Conservation (phyloP, 2,329 filamentous ascomycete species). For the Penicillium frequentans region DNA sequence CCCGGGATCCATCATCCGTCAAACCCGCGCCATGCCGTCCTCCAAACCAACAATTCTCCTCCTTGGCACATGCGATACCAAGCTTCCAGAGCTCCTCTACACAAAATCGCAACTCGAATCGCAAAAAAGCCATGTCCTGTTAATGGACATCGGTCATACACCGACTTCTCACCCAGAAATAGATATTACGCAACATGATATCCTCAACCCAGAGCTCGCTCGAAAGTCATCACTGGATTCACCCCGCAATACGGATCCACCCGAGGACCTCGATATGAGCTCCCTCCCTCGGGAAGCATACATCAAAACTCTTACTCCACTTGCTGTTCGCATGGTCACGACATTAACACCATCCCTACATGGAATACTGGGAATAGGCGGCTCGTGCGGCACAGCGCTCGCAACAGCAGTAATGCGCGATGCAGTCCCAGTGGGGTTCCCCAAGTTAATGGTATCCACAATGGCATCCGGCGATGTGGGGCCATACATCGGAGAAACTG, state of each 20-base stretch:
- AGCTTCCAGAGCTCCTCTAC: conserved; percentile 60
- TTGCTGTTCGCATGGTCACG: conserved; percentile 46
- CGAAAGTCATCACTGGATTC: not conserved
- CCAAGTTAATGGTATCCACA: conserved; percentile 70
- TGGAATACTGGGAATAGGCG: conserved; percentile 61
- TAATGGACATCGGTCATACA: conserved; percentile 59
- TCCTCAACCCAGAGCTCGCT: conserved; percentile 32
- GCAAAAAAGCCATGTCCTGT: conserved; percentile 38
- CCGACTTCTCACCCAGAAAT: conserved; percentile 48
- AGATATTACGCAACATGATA: conserved; percentile 44
- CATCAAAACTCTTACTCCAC: conserved; percentile 56
- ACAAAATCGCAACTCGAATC: conserved; percentile 50
- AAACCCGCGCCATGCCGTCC: not conserved
- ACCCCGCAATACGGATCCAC: conserved; percentile 11
- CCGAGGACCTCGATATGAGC: conserved; percentile 26
- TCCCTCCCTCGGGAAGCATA: conserved; percentile 54
- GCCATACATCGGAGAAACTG: conserved; percentile 65
- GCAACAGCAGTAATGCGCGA: conserved; percentile 61
- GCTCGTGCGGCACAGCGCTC: conserved; percentile 63
- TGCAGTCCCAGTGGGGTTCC: conserved; percentile 63
- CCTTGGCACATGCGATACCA: conserved; percentile 66
- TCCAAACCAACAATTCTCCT: conserved; percentile 50
- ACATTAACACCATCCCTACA: conserved; percentile 49
- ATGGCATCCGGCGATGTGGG: conserved; percentile 67
- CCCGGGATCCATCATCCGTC: not conserved